phyloP scores from a whole-genome alignment of 1,284 basidiomycete species.

The Chiua sp. region DNA sequence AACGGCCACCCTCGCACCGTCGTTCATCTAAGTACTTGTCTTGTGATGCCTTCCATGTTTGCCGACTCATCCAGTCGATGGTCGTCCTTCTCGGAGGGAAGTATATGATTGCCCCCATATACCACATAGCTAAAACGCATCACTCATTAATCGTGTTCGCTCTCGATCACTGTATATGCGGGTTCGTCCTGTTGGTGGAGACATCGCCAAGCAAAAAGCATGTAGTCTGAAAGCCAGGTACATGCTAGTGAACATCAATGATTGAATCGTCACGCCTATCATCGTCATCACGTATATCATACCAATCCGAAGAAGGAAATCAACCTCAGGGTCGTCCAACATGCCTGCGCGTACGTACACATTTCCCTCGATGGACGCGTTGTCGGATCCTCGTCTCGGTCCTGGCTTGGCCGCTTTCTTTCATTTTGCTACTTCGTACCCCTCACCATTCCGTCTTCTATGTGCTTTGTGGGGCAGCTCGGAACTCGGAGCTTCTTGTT shows the following conservation, averaged over 20 bases:
- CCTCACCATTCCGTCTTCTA: conserved; percentile 48
- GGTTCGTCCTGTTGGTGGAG: conserved; percentile 55
- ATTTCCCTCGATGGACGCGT: conserved; percentile 57
- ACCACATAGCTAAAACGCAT: conserved; percentile 45
- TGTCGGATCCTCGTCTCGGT: conserved; percentile 52
- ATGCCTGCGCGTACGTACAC: conserved; percentile 55
- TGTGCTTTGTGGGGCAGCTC: conserved; percentile 43
- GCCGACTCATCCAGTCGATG: conserved; percentile 60
- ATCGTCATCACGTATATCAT: conserved; percentile 62
- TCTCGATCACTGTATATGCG: conserved; percentile 57
- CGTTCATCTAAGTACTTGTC: conserved; percentile 44
- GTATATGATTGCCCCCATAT: conserved; percentile 66
- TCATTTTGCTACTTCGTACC: conserved; percentile 39
- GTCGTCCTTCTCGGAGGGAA: conserved; percentile 71
- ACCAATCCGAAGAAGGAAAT: conserved; percentile 47
- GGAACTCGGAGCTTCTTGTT: conserved; percentile 49
- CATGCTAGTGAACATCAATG: conserved; percentile 53
- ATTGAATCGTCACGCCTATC: conserved; percentile 50
- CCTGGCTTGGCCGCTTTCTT: conserved; percentile 48
- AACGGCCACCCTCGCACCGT: conserved; percentile 62
- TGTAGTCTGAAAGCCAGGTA: conserved; percentile 69
- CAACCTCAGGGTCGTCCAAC: conserved; percentile 53
- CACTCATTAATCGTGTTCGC: conserved; percentile 61
- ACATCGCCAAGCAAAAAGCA: conserved; percentile 57
- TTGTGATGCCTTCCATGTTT: conserved; percentile 42